Evolutionary conservation across 345 rosid species (phyloP), one percentile per base, ranked within the genome.

Genomic region (Triadica sebifera): DNA sequence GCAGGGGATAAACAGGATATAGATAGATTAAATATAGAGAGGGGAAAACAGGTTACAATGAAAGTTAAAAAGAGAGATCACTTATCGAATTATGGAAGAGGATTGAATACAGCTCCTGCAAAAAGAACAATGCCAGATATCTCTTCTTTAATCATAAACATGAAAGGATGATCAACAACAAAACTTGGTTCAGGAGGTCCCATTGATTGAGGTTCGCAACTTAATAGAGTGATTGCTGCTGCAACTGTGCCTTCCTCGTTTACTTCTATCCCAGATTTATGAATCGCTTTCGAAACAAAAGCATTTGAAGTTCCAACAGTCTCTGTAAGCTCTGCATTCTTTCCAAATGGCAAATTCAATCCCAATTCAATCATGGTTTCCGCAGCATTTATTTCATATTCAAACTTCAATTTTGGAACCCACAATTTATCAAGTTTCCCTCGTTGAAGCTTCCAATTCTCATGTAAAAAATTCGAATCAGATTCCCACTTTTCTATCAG

Each of bases 151-250:
- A 75, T 60, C 74, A 75, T 59, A 69, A 69, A 69, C 60, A 75
- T 60, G 69, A 75, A 75, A 19, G 79, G 79, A 69, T 62, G 74
- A 52, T 75, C 63, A 19, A 68, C 78, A 15, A 75, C 78, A 75
- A 75, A 75, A 34, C 49, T 55, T 22, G 64, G 64, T 13, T 22
- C 24, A 1, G 73, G 60, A 50, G 34, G 8, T 16, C 3, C 5
- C 1, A 43, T 12, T 2, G 0, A 3, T 9, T 2, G 0, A 39
- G 13, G 1, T 37, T 4, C 45, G 24, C 2, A 9, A 34, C 8
- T 10, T 8, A 9, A 7, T 43, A 20, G 43, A 38, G 71, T 39
- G 29, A 39, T 24, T 4, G 78, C 73, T 15, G 39, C 67, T 43
- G 78, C 78, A 10, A 57, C 59, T 16, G 72, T 74, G 3, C 77